Evolutionary conservation across 73 alveolate genomes (phyloP).

Genomic region (Paramecium sonneborni): DNA sequence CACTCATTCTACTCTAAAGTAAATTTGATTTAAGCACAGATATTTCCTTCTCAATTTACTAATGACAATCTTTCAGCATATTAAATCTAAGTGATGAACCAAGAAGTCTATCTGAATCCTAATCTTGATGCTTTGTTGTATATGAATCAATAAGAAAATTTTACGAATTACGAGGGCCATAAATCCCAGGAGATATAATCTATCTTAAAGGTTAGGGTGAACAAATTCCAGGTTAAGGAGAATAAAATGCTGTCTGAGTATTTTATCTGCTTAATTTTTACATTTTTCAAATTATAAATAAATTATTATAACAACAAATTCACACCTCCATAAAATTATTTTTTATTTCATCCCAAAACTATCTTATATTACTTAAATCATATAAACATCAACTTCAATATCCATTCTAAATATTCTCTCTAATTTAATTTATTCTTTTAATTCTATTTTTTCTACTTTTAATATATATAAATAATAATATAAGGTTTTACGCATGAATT

Average conservation of each 20-base stretch:
- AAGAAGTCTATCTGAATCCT: background rate
- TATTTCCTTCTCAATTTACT: background rate
- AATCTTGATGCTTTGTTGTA: slow-evolving; percentile 5
- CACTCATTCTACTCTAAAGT: slow-evolving; percentile 20
- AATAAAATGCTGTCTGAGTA: slow-evolving; percentile 31
- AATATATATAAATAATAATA: too few relatives aligned
- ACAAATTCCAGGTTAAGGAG: slow-evolving; percentile 8
- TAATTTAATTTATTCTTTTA: too few relatives aligned
- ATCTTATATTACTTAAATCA: too few relatives aligned
- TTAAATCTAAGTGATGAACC: slow-evolving; percentile 6
- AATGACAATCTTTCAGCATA: background rate
- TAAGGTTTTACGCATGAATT: background rate
- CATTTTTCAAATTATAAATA: background rate
- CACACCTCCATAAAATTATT: background rate
- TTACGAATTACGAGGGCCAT: slow-evolving; percentile 26
- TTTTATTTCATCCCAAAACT: background rate
- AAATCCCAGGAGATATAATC: background rate
- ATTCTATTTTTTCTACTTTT: too few relatives aligned
- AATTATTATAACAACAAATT: background rate
- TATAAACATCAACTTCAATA: too few relatives aligned
- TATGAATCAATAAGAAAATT: background rate
- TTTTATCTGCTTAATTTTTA: slow-evolving; percentile 17
- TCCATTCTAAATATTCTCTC: too few relatives aligned
- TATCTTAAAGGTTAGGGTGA: slow-evolving; percentile 3
- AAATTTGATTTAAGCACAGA: background rate